Conservation (phyloP, 257 asterid genomes). For the Buddleja alternifolia region DNA sequence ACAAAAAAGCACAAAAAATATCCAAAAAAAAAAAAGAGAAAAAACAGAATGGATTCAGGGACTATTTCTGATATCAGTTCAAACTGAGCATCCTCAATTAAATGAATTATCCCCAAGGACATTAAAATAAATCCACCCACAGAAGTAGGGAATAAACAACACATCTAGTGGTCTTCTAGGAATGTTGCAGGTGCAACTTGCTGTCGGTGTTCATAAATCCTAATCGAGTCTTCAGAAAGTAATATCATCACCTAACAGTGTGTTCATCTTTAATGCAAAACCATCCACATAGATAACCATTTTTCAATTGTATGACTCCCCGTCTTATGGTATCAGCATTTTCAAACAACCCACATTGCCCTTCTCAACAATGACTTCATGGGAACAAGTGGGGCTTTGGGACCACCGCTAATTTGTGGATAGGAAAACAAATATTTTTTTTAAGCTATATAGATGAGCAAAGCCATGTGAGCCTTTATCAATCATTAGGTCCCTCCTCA, state of each 20-base stretch:
- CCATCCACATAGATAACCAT: not conserved
- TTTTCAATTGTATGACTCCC: not conserved
- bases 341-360: constrained; percentile 1
- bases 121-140: constrained; percentile 21
- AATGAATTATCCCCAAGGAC: not conserved
- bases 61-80: not conserved
- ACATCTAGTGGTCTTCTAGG: not conserved
- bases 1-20: not conserved
- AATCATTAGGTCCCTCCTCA: constrained; percentile 3
- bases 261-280: constrained; percentile 5
- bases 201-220: constrained; percentile 1
- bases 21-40: not conserved
- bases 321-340: constrained; percentile 4
- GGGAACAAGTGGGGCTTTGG: constrained; percentile 18
- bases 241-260: not conserved
- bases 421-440: constrained; percentile 6
- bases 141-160: not conserved
- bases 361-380: constrained; percentile 2
- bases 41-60: not conserved
- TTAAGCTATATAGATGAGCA: constrained; percentile 14
- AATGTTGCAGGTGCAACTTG: constrained; percentile 24
- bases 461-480: constrained; percentile 16
- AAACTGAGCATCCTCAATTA: constrained; percentile 1
- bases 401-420: constrained; percentile 10
- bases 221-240: not conserved